phyloP scores from a whole-genome alignment of 139 green algal genomes.

The Zygnema cylindricum region DNA sequence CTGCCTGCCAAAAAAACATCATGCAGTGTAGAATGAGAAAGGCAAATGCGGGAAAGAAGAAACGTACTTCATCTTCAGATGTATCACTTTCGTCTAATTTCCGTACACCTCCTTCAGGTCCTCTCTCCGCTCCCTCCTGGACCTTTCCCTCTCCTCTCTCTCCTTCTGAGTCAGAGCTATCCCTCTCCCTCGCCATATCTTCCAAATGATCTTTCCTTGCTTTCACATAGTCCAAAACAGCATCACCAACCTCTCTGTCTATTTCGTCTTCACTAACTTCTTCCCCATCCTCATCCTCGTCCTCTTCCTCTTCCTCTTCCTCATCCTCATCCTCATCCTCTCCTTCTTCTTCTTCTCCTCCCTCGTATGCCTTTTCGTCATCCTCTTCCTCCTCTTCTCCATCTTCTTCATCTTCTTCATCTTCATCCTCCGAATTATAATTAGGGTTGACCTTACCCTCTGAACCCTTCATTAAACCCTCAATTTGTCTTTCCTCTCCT shows the following conservation, averaged over 20 bases:
- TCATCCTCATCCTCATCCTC: conserved; percentile 54
- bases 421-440: not conserved
- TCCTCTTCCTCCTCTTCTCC: conserved; percentile 55
- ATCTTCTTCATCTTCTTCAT: conserved; percentile 47
- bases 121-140: not conserved
- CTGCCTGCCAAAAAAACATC: not conserved
- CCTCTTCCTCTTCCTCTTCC: conserved; percentile 60
- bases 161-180: not conserved
- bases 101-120: not conserved
- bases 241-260: conserved; percentile 14
- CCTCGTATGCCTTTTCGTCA: conserved; percentile 4
- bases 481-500: not conserved
- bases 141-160: conserved; percentile 23
- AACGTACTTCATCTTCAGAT: conserved; percentile 87
- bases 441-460: not conserved
- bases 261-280: not conserved
- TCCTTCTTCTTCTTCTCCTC: conserved; percentile 14
- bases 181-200: conserved; percentile 27
- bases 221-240: conserved; percentile 28
- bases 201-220: conserved; percentile 35
- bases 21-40: too few species aligned
- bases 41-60: not conserved
- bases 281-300: conserved; percentile 53
- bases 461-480: not conserved
- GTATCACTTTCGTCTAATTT: conserved; percentile 83